A percentile compares a stretch with the other conserved stretches of the same genome.
Evolutionary conservation across 177 flowering plant species (phyloP).

Genomic region (Vitis hybrid): DNA sequence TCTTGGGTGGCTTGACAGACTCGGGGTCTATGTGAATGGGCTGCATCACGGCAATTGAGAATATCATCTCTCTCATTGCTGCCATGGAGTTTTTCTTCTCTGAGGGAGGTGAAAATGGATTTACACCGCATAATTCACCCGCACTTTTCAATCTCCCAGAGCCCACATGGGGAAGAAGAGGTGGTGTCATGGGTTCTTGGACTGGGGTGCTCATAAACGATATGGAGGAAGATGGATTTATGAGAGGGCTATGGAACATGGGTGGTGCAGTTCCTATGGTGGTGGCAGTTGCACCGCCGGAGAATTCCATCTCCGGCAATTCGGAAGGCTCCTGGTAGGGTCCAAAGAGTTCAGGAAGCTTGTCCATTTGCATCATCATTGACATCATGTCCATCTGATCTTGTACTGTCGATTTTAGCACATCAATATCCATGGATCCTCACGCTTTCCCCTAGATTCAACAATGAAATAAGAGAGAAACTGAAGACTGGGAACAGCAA

Average conservation of each 20-base stretch:
- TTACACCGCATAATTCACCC: background rate
- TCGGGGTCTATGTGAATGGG: conserved; percentile 60
- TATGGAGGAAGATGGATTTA: conserved; percentile 4
- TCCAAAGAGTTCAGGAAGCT: conserved; percentile 22
- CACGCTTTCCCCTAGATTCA: background rate
- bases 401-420: conserved; percentile 19
- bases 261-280: background rate
- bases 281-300: conserved; percentile 8
- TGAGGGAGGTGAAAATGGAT: conserved; percentile 3
- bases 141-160: background rate
- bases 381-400: conserved; percentile 34
- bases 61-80: conserved; percentile 63
- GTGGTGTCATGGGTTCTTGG: conserved; percentile 13
- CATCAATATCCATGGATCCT: conserved; percentile 25
- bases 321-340: conserved; percentile 10
- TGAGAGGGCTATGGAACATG: conserved; percentile 4
- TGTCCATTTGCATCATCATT: conserved; percentile 34
- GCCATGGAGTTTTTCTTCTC: conserved; percentile 37
- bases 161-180: conserved; percentile 2
- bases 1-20: conserved; percentile 44
- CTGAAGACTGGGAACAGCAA: background rate
- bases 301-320: conserved; percentile 16
- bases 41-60: conserved; percentile 58
- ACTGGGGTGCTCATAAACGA: conserved; percentile 7
- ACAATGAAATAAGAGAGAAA: background rate